Conservation (phyloP, 768 basidiomycete genomes). For the Pisolithus orientalis region DNA sequence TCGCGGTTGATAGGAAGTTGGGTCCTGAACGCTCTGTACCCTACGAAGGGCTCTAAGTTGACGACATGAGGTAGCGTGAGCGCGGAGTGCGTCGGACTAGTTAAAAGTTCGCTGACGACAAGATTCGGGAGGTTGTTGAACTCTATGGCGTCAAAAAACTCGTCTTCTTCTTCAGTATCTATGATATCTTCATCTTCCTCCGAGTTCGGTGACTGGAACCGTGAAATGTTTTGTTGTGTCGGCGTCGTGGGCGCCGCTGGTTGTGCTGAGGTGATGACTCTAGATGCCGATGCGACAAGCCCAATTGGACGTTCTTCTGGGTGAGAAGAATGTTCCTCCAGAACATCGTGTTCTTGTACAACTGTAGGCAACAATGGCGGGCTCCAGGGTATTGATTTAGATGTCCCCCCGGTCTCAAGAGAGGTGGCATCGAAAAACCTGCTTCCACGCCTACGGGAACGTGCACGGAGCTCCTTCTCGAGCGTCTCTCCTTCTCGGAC, state of each 20-base stretch:
- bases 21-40: conserved; percentile 60
- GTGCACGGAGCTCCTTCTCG: conserved; percentile 68
- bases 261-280: not conserved
- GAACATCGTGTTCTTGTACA: conserved; percentile 12
- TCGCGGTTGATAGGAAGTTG: conserved; percentile 60
- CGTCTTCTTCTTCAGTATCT: conserved; percentile 82
- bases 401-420: conserved; percentile 13
- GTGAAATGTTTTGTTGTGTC: conserved; percentile 15
- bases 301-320: conserved; percentile 10
- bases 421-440: conserved; percentile 40
- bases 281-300: conserved; percentile 5
- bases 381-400: conserved; percentile 18
- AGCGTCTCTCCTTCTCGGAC: conserved; percentile 81
- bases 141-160: conserved; percentile 98
- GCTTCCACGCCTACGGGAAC: conserved; percentile 55
- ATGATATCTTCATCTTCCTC: conserved; percentile 29
- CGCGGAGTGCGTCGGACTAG: conserved; percentile 35
- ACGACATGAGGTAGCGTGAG: conserved; percentile 29
- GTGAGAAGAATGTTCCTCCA: conserved; percentile 18
- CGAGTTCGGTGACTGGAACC: conserved; percentile 9
- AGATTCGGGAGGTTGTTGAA: conserved; percentile 71
- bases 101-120: conserved; percentile 58
- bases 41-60: conserved; percentile 48
- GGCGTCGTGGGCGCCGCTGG: conserved; percentile 16
- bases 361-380: conserved; percentile 3